Percentiles rank a stretch among this genome's conserved stretches.
Evolutionary conservation across 2,329 filamentous ascomycete species (phyloP).

Genomic region (Aspergillus sp.): DNA sequence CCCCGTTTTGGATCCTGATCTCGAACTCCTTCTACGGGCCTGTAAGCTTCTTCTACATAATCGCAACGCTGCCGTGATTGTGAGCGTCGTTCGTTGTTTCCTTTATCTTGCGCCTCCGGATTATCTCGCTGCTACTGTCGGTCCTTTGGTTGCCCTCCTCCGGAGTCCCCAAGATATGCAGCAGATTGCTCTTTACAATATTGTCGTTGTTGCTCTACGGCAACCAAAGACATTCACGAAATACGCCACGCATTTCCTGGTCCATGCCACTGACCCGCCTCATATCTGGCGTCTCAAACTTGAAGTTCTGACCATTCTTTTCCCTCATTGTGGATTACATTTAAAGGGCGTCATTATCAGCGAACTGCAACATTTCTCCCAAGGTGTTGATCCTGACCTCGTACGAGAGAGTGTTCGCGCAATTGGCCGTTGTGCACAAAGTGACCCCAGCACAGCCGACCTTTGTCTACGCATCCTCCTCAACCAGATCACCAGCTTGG

Average conservation of each 20-base stretch:
- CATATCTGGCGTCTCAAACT: constrained; percentile 89
- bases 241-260: constrained; percentile 85
- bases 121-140: constrained; percentile 72
- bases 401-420: constrained; percentile 88
- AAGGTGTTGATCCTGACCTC: constrained; percentile 68
- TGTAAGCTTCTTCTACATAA: constrained; percentile 86
- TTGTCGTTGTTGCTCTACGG: constrained; percentile 83
- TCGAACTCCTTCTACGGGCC: constrained; percentile 73
- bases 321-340: constrained; percentile 73
- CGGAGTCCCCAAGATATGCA: constrained; percentile 83
- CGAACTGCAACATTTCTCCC: constrained; percentile 90
- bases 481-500: constrained; percentile 81
- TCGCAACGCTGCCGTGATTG: constrained; percentile 87
- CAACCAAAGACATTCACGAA: constrained; percentile 78
- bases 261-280: constrained; percentile 73
- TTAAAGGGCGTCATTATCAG: constrained; percentile 84
- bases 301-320: constrained; percentile 85
- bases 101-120: constrained; percentile 76
- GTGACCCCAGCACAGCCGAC: constrained; percentile 65
- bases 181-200: constrained; percentile 87
- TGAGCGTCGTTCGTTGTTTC: constrained; percentile 82
- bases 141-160: constrained; percentile 81
- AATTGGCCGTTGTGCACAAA: constrained; percentile 89
- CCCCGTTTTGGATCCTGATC: constrained; percentile 70
- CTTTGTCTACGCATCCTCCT: constrained; percentile 81